phyloP scores from a whole-genome alignment of 192 early-diverging fungal species.

The Irineochytrium annulatum region DNA sequence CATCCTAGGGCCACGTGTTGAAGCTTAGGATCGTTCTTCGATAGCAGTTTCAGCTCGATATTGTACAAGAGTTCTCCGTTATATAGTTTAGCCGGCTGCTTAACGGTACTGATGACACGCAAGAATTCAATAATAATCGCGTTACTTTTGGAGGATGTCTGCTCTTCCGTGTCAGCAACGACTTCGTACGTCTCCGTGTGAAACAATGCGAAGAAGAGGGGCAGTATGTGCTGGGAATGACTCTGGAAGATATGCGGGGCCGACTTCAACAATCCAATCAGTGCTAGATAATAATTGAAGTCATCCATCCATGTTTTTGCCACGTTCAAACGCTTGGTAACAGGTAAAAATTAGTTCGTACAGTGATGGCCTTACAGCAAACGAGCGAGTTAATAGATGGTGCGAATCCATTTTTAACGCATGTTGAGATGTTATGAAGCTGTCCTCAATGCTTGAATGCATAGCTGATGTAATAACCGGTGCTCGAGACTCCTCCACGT shows the following conservation, averaged over 20 bases:
- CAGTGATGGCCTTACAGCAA: too few relatives aligned
- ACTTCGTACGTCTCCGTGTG: not conserved
- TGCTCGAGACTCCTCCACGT: too few relatives aligned
- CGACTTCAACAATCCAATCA: slow-evolving; percentile 28
- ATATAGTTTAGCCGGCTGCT: slow-evolving; percentile 54
- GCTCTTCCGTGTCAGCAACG: slow-evolving; percentile 34
- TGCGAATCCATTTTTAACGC: too few relatives aligned
- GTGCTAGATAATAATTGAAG: slow-evolving; percentile 24
- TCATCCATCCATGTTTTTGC: slow-evolving; percentile 23
- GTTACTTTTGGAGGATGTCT: slow-evolving; percentile 34
- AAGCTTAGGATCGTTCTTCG: slow-evolving; percentile 72
- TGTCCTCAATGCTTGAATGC: too few relatives aligned
- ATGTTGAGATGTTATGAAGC: too few relatives aligned
- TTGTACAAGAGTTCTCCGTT: slow-evolving; percentile 50
- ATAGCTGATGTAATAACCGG: too few relatives aligned
- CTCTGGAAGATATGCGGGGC: slow-evolving; percentile 36
- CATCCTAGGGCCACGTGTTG: slow-evolving; percentile 82
- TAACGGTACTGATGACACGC: slow-evolving; percentile 61
- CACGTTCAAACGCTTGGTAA: slow-evolving; percentile 1
- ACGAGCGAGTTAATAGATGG: too few relatives aligned
- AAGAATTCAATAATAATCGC: slow-evolving; percentile 52
- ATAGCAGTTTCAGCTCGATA: slow-evolving; percentile 70
- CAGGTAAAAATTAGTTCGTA: too few relatives aligned
- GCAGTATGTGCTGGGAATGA: slow-evolving; percentile 36
- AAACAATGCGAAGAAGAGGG: slow-evolving; percentile 39